Base-by-base conservation (phyloP, 179 eudicot species). In the Nepenthes alata region DNA sequence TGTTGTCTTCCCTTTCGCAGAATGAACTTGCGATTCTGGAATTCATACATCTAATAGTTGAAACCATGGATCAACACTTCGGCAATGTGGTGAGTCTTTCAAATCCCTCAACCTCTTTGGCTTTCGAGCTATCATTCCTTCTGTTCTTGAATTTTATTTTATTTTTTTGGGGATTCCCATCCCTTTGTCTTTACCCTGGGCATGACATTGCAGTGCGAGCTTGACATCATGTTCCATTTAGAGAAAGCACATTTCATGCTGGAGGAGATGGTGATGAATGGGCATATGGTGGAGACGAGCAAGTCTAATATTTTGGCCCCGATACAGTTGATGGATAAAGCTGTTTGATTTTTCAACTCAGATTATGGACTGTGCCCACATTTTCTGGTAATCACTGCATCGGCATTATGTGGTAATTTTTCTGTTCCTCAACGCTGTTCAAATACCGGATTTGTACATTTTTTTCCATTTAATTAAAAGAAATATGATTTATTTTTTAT, bases 231-330 rank as follows among this genome's bases (percentile, higher is more conserved):
- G 98, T 93, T 93, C 74, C 98, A 93, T 74, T 69, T 93, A 37
- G 98, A 93, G 84, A 93, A 93, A 65, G 95, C 98, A 4, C 96
- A 93, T 74, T 93, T 89, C 79, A 93, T 93, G 98, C 79, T 93
- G 77, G 98, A 93, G 70, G 98, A 93, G 77, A 93, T 93, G 98
- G 98, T 93, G 60, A 93, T 93, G 98, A 93, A 93, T 72, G 98
- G 98, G 50, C 89, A 96, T 61, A 69, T 93, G 37, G 83, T 93
- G 2, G 98, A 93, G 81, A 93, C 98, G 58, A 89, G 91, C 85
- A 89, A 93, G 80, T 35, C 96, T 11, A 93, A 86, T 67, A 89
- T 93, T 53, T 75, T 93, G 48, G 69, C 89, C 51, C 98, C 95
- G 0, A 93, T 93, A 63, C 98, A 93, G 71, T 73, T 93, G 59